Percentiles rank a stretch among this genome's conserved stretches.
phyloP scores from a whole-genome alignment of 2,329 filamentous ascomycete species.

The Venturia effusa region DNA sequence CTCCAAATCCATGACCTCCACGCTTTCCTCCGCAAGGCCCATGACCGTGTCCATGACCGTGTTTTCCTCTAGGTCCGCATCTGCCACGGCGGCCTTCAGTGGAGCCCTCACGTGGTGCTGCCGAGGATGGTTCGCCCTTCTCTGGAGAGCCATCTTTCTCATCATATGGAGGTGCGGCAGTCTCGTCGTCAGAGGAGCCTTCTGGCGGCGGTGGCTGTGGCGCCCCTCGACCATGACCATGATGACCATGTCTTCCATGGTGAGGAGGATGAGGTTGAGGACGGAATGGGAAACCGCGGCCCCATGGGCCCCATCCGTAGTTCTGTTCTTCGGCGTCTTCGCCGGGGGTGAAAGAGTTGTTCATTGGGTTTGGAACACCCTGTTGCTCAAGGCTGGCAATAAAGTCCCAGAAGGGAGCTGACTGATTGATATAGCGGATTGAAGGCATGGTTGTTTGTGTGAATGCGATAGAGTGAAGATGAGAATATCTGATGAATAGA shows the following conservation, averaged over 20 bases:
- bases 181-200: conserved; percentile 11
- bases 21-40: conserved; percentile 15
- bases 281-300: conserved; percentile 14
- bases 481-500: neutral
- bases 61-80: neutral
- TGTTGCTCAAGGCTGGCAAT: conserved; percentile 39
- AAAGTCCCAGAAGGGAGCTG: conserved; percentile 46
- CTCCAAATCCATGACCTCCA: conserved; percentile 12
- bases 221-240: neutral
- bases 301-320: conserved; percentile 21
- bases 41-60: conserved; percentile 8
- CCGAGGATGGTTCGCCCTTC: conserved; percentile 7
- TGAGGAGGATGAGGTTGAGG: conserved; percentile 12
- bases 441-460: conserved; percentile 37
- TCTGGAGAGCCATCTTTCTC: conserved; percentile 9
- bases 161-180: conserved; percentile 8
- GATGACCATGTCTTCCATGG: conserved; percentile 13
- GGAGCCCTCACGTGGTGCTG: neutral
- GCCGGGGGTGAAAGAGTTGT: conserved; percentile 12
- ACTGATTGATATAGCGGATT: conserved; percentile 41
- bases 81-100: conserved; percentile 4
- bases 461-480: neutral
- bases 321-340: conserved; percentile 18
- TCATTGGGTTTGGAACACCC: conserved; percentile 30
- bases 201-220: conserved; percentile 19